Base-by-base conservation (phyloP, 2,329 filamentous ascomycete species). In the Mycogone perniciosa region DNA sequence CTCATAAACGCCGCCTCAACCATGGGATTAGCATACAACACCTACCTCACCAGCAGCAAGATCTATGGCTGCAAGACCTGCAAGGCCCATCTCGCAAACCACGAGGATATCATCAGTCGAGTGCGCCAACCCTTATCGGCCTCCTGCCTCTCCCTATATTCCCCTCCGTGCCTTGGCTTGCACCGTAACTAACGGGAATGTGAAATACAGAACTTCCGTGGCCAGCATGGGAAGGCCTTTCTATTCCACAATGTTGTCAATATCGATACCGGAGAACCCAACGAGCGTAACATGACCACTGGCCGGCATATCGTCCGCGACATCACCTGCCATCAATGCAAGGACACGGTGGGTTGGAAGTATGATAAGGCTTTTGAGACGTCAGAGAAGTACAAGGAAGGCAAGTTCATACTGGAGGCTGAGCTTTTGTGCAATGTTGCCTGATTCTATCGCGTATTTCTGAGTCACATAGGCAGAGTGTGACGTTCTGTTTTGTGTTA, bases 341-440 rank as follows among this genome's bases (percentile, higher is more conserved):
- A 86, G 66, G 87, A 91, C 68, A 87, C 86, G 31, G 93, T 99
- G 48, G 93, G 93, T 34, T 99, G 93, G 93, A 97, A 96, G 70
- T 99, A 99, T 68, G 93, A 99, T 71, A 96, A 95, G 74, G 93
- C 93, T 1, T 97, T 88, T 67, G 93, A 99, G 74, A 71, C 76
- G 33, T 85, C 79, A 57, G 92, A 99, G 79, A 96, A 96, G 73
- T 99, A 99, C 73, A 99, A 99, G 76, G 93, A 99, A 76, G 91
- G 90, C 50, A 99, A 97, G 73, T 97, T 88, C 67, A 99, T 99
- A 54, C 77, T 99, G 51, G 92, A 97, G 75, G 88, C 88, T 31
- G 91, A 96, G 73, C 72, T 96, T 57, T 76, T 97, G 37, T 92
- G 88, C 69, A 85, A 83, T 59, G 90, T 96, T 54, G 80, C 75